phyloP scores from a whole-genome alignment of 495 filamentous ascomycete species.

The Corynascus novoguineensis region DNA sequence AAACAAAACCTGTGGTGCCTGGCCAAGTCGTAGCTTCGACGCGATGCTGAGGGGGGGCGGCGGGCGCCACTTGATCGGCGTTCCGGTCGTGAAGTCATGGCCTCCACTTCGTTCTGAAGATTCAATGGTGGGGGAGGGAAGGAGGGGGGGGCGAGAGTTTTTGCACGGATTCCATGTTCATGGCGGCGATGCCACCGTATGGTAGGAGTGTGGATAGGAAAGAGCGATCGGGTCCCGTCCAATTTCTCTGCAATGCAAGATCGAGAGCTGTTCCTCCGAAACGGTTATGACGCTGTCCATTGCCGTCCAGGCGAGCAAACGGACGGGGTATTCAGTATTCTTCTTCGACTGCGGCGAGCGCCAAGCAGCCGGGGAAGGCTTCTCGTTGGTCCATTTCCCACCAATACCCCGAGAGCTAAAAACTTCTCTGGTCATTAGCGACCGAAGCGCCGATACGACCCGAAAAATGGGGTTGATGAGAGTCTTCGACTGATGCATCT shows the following conservation, averaged over 20 bases:
- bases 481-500: neutral
- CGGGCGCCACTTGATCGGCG: neutral
- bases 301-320: no score
- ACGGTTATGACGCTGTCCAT: neutral
- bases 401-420: neutral
- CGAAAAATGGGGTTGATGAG: neutral
- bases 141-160: neutral
- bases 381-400: neutral
- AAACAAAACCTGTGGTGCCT: no score
- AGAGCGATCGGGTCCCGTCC: no score
- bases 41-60: neutral
- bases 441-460: slow-evolving; percentile 7
- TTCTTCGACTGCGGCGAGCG: no score
- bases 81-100: neutral
- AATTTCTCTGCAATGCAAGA: no score
- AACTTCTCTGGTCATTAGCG: neutral
- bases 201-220: no score
- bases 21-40: neutral
- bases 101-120: neutral
- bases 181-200: no score
- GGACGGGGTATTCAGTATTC: no score
- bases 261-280: neutral
- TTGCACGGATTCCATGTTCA: no score
- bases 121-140: neutral
- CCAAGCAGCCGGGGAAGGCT: neutral